Base-by-base conservation (phyloP, 441 rosid genomes). In the Aquilaria agallochum region DNA sequence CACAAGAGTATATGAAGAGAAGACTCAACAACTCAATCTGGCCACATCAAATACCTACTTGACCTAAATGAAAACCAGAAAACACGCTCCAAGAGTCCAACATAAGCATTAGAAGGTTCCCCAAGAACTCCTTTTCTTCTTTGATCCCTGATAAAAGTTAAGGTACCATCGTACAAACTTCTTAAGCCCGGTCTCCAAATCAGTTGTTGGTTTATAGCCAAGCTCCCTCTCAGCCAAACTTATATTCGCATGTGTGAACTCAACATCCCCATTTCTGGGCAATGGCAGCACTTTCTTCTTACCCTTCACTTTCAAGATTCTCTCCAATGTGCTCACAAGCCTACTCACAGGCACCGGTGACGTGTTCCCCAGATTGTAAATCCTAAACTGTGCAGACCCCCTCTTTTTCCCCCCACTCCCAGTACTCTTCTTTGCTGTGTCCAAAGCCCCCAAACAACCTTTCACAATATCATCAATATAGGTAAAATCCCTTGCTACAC, bases 201-300 rank as follows among this genome's bases (percentile, higher is more conserved):
- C 86, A 4, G 83, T 81, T 8, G 75, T 27, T 1, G 96, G 94
- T 76, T 73, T 73, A 75, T 85, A 87, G 8, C 89, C 82, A 1
- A 90, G 74, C 75, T 85, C 90, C 31, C 60, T 76, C 64, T 70
- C 78, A 1, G 96, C 96, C 56, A 76, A 73, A 51, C 87, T 87
- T 49, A 89, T 83, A 58, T 89, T 87, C 0, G 96, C 92, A 0
- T 87, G 96, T 1, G 92, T 89, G 50, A 82, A 83, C 69, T 75
- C 80, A 5, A 90, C 94, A 68, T 90, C 96, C 33, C 96, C 96
- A 65, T 90, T 90, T 72, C 87, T 78, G 0, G 92, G 92, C 58
- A 90, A 60, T 27, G 87, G 86, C 79, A 78, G 42, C 42, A 79
- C 59, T 72, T 87, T 85, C 65, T 70, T 83, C 88, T 85, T 80